Base-by-base conservation (phyloP, 1,284 basidiomycete species). In the Sporisorium sorghi region DNA sequence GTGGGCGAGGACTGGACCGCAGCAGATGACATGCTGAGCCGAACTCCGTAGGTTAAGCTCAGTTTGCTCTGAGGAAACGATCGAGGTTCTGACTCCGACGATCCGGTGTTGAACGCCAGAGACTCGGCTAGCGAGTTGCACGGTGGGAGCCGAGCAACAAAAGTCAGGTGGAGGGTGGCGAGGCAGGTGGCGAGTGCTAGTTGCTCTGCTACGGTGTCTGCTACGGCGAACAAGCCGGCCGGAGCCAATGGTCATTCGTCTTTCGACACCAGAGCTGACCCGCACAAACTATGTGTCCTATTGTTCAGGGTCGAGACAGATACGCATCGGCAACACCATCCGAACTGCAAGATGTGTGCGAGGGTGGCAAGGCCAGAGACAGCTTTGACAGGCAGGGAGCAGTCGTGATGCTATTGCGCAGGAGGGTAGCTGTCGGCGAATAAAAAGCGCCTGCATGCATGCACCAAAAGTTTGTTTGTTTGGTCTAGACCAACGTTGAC, bases 31-130 rank as follows among this genome's bases (percentile, higher is more conserved):
- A 47, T 12, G 32, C 59, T 42, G 52, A 32, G 46, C 46, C 46
- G 26, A 47, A 47, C 26, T 28, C 9, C 17, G 2, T 15, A n/a
- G 28, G 44, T 46, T 44, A 28, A n/a, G 44, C 44, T 46, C 26
- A 28, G 44, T 28, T 46, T 47, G 46, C 2, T 30, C 11, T 10
- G 17, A 19, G 24, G 7, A 19, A 47, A 19, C 26, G 44, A 46
- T 46, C 44, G 46, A 30, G 28, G 26, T 30, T 30, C 28, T 30
- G 26, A 47, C 46, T 47, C 46, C 46, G 46, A 47, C 46, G 12
- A 32, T 5, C 6, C 46, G 26, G 26, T 30, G 12, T 1, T 19
- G 6, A 17, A 8, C 2, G 26, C 28, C 11, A 12, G 1, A 11
- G 17, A 30, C 28, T 47, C 28, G 26, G 28, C 26, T 47, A n/a